Conservation (phyloP, 768 basidiomycete genomes). For the Myochromella boudieri region DNA sequence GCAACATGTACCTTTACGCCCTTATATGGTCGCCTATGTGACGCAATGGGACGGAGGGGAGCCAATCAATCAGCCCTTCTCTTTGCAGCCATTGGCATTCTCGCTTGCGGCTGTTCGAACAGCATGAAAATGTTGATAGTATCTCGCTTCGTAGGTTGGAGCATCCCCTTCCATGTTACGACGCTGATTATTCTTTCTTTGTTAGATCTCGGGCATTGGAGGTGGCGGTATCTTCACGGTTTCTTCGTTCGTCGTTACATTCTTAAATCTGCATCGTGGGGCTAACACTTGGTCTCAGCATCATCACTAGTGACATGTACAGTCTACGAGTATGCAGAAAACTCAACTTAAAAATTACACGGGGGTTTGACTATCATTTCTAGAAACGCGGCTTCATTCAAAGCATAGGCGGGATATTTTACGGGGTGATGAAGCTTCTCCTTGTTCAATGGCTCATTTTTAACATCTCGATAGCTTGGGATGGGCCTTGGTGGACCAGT, state of each 20-base stretch:
- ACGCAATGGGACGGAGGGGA: slow-evolving; percentile 68
- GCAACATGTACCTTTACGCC: slow-evolving; percentile 84
- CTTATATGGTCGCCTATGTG: slow-evolving; percentile 75
- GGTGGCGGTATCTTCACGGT: slow-evolving; percentile 77
- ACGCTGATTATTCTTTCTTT: background rate
- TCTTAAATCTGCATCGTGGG: background rate
- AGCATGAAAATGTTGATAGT: slow-evolving; percentile 72
- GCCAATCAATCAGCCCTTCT: slow-evolving; percentile 67
- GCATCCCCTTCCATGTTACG: background rate
- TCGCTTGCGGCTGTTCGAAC: slow-evolving; percentile 64
- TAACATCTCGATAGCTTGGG: slow-evolving; percentile 52
- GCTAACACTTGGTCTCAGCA: slow-evolving; percentile 42
- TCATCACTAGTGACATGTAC: slow-evolving; percentile 82
- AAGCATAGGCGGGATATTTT: slow-evolving; percentile 69
- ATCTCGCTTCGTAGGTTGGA: slow-evolving; percentile 69
- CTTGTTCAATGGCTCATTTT: background rate
- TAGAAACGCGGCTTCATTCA: slow-evolving; percentile 73
- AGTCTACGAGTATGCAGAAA: slow-evolving; percentile 66
- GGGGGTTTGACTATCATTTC: background rate
- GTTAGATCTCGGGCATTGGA: slow-evolving; percentile 65
- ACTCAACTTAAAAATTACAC: background rate
- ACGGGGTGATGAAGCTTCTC: slow-evolving; percentile 50
- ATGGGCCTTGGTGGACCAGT: slow-evolving; percentile 81
- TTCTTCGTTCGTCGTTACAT: slow-evolving; percentile 49
- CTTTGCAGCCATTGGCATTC: slow-evolving; percentile 62